Conservation (phyloP, 2,329 filamentous ascomycete genomes). For the Penicillium sp. region DNA sequence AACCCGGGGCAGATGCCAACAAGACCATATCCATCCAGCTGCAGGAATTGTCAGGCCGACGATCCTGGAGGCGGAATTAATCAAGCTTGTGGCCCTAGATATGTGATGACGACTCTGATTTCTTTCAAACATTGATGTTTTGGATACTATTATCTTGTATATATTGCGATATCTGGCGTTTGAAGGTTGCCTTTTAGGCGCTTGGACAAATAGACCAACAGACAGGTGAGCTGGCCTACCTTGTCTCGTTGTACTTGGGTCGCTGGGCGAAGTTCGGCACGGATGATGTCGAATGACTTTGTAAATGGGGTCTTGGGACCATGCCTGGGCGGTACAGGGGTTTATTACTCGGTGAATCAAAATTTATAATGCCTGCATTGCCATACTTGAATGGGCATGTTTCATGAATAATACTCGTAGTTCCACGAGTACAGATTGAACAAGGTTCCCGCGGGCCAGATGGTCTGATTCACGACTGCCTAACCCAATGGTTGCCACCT, state of each 20-base stretch:
- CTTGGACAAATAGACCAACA: slow-evolving; percentile 1
- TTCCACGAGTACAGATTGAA: no score
- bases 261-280: neutral
- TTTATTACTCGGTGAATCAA: no score
- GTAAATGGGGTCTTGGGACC: neutral
- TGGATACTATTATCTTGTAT: slow-evolving; percentile 1
- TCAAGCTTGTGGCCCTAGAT: neutral
- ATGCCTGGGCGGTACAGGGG: neutral
- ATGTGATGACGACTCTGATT: slow-evolving; percentile 3
- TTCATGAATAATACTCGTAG: no score
- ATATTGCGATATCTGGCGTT: slow-evolving; percentile 1
- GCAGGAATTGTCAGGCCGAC: slow-evolving; percentile 11
- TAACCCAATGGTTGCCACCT: no score
- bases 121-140: neutral
- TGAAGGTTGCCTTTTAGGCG: neutral
- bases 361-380: no score
- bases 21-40: slow-evolving; percentile 21
- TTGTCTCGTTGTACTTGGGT: neutral
- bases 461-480: no score
- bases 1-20: slow-evolving; percentile 12
- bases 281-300: neutral
- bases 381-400: no score
- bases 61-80: slow-evolving; percentile 3
- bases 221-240: neutral
- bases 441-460: no score